Percentiles rank a stretch among this genome's conserved stretches.
phyloP scores from a whole-genome alignment of 2,329 filamentous ascomycete species.

The Scedosporium boydii region DNA sequence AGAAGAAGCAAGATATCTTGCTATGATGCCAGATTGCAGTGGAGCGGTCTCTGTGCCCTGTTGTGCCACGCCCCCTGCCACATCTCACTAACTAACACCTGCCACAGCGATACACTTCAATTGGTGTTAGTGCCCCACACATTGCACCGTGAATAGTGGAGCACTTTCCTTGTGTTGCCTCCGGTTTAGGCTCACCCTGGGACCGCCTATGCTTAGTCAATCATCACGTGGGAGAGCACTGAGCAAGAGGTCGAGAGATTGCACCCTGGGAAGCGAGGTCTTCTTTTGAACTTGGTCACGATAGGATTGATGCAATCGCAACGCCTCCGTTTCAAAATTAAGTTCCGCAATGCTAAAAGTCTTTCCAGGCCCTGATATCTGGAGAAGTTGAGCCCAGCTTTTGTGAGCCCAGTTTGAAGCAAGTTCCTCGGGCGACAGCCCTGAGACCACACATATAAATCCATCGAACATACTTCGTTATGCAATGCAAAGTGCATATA shows the following conservation, averaged over 20 bases:
- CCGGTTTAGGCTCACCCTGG: not conserved
- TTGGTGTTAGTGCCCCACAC: not conserved
- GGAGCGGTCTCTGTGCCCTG: not conserved
- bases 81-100: not conserved
- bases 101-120: not conserved
- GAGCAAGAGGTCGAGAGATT: not conserved
- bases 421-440: too few species aligned
- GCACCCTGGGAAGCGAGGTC: not conserved
- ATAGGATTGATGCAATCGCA: not conserved
- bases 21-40: conserved; percentile 38
- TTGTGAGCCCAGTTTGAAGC: too few species aligned
- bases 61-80: not conserved
- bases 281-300: not conserved
- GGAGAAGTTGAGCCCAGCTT: too few species aligned
- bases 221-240: not conserved
- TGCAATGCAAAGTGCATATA: too few species aligned
- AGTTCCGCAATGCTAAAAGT: too few species aligned
- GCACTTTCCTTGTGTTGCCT: not conserved
- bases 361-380: too few species aligned
- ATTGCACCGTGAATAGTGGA: not conserved
- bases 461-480: too few species aligned
- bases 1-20: conserved; percentile 4
- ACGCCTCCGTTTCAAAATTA: too few species aligned
- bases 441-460: too few species aligned
- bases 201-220: not conserved